Base-by-base conservation (phyloP, 441 rosid species). In the Jatropha multifida region DNA sequence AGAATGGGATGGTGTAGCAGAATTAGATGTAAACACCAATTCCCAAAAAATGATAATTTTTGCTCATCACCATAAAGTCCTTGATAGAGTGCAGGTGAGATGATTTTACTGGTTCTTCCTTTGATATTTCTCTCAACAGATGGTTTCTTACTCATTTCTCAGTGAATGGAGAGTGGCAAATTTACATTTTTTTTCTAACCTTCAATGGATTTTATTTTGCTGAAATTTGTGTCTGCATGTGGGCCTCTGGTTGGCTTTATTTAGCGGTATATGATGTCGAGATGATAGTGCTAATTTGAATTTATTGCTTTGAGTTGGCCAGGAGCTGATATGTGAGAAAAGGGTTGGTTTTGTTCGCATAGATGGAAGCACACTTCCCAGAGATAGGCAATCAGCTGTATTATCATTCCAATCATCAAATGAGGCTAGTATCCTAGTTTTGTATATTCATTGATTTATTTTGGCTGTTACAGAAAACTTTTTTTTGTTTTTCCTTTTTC, bases 51-150 rank as follows among this genome's bases (percentile, higher is more conserved):
- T 90, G 98, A 86, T 95, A 70, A 84, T 95, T 80, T 95, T 95
- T 86, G 99, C 91, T 63, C 98, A 95, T 86, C 99, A 95, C 80
- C 98, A 84, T 79, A 93, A 88, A 88, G 99, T 95, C 85, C 94
- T 95, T 66, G 90, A 95, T 84, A 90, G 96, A 74, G 84, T 95
- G 74, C 97, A 95, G 93, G 99, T 95, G 55, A 81, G 86, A 79
- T 68, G 78, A 60, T 70, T 75, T 65, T 65, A 46, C 32, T 55
- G 59, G 23, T 63, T 40, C 23, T 15, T 55, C 44, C 38, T 44
- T 13, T 54, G 23, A 4, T 52, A 32, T 52, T 52, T 54, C 37
- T 18, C 48, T 51, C 44, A 17, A 58, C 32, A 32, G 17, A 54
- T 20, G 23, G 55, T 46, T 46, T 23, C 10, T 23, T 20, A 0